phyloP scores from a whole-genome alignment of 2,329 filamentous ascomycete species.

The Fusarium concolor region DNA sequence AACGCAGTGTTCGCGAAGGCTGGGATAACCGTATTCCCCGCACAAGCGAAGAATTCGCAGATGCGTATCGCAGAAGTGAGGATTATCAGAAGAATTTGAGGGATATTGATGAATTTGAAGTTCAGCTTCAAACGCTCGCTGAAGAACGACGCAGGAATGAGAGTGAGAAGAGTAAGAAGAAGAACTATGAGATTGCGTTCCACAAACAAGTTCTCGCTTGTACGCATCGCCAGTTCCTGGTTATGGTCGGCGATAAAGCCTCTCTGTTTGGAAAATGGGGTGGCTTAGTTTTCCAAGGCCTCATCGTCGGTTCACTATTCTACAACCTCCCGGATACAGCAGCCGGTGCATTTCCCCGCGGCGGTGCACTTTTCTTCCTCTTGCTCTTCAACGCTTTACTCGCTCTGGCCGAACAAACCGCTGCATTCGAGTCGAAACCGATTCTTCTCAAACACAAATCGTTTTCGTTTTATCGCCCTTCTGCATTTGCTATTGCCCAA shows the following conservation, averaged over 20 bases:
- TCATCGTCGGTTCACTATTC: constrained; percentile 85
- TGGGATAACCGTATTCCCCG: constrained; percentile 75
- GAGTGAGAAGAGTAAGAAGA: constrained; percentile 74
- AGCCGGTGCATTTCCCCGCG: constrained; percentile 70
- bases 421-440: constrained; percentile 70
- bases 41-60: constrained; percentile 73
- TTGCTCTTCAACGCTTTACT: constrained; percentile 71
- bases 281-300: constrained; percentile 77
- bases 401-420: constrained; percentile 79
- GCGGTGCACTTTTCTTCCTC: constrained; percentile 62
- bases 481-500: constrained; percentile 67
- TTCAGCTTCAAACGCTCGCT: constrained; percentile 65
- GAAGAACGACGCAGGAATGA: constrained; percentile 66
- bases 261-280: constrained; percentile 84
- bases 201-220: constrained; percentile 76
- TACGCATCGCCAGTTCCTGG: constrained; percentile 81
- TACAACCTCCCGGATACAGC: constrained; percentile 73
- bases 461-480: constrained; percentile 74
- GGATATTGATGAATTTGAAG: constrained; percentile 73
- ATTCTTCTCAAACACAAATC: constrained; percentile 78
- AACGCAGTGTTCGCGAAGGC: constrained; percentile 74
- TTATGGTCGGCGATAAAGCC: constrained; percentile 79
- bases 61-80: constrained; percentile 72
- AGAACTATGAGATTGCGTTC: constrained; percentile 82
- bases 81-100: constrained; percentile 69